These are phyloP conservation scores for Senna tora DNA, from an alignment of 306 rosid genomes.

Conservation along the genomic window DNA sequence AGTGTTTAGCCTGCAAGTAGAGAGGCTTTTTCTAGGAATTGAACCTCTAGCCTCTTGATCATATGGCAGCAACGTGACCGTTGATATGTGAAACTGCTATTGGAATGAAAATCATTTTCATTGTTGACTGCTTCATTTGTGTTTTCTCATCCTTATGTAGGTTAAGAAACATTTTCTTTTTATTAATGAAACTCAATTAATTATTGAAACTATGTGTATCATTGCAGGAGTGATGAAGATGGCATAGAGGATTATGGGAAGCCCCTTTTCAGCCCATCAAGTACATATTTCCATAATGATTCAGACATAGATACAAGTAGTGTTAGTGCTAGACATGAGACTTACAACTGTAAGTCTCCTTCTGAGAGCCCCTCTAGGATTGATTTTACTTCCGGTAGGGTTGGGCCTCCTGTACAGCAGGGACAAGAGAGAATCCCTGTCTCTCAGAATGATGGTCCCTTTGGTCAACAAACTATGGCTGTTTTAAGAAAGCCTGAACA, in stretches of 20 bases:
- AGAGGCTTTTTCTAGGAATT: no score
- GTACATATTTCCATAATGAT: conserved; percentile 74
- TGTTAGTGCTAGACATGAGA: conserved; percentile 80
- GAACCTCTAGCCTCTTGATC: no score
- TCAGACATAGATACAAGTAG: conserved; percentile 84
- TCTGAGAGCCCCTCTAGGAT: conserved; percentile 82
- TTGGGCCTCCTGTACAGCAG: conserved; percentile 69
- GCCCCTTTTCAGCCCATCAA: conserved; percentile 67
- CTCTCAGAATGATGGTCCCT: conserved; percentile 52
- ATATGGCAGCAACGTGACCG: no score
- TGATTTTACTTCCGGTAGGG: conserved; percentile 63
- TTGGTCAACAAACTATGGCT: conserved; percentile 59
- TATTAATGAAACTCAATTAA: background rate
- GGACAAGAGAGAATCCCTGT: conserved; percentile 53
- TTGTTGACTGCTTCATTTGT: conserved; percentile 17
- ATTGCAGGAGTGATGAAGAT: conserved; percentile 78
- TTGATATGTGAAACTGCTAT: conserved; percentile 2
- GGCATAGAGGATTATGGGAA: conserved; percentile 73
- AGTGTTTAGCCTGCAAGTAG: no score
- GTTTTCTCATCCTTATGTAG: conserved; percentile 25
- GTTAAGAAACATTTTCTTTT: background rate
- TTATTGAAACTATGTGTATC: conserved; percentile 34
- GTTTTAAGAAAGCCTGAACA: conserved; percentile 69
- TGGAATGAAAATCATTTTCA: conserved; percentile 8
- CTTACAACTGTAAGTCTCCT: conserved; percentile 61